Conservation (phyloP, 106 monocot species). For the Dendrobium officinale region DNA sequence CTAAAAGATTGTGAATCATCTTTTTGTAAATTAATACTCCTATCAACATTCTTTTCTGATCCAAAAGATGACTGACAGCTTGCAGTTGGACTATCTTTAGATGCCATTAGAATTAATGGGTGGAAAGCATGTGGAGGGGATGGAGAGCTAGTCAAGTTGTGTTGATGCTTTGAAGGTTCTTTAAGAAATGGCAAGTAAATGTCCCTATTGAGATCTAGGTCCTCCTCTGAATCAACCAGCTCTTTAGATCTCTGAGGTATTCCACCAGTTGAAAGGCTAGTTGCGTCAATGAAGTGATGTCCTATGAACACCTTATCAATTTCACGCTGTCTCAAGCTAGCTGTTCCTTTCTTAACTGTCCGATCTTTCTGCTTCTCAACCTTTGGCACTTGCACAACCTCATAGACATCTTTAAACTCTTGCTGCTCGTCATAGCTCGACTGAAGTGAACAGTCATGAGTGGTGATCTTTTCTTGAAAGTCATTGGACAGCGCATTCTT, state of each 20-base stretch:
- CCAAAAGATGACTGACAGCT: conserved; percentile 7
- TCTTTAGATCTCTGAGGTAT: conserved; percentile 29
- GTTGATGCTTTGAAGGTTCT: conserved; percentile 46
- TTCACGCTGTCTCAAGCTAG: conserved; percentile 18
- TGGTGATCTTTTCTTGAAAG: conserved; percentile 17
- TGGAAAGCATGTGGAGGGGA: conserved; percentile 25
- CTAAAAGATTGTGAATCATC: conserved; percentile 3
- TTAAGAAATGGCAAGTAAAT: conserved; percentile 49
- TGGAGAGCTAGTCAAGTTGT: conserved; percentile 30
- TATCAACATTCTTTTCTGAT: conserved; percentile 20
- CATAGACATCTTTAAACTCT: conserved; percentile 83
- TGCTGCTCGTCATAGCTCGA: conserved; percentile 26
- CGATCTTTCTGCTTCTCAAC: conserved; percentile 21
- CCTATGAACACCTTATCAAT: conserved; percentile 29
- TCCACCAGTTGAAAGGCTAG: conserved; percentile 38
- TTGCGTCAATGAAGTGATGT: conserved; percentile 45
- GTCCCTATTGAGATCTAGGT: conserved; percentile 44
- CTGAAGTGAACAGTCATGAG: conserved; percentile 8
- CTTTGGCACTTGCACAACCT: conserved; percentile 52
- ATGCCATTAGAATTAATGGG: conserved; percentile 50
- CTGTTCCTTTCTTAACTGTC: background rate
- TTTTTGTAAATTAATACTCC: background rate
- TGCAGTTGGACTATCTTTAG: conserved; percentile 4
- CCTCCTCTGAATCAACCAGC: conserved; percentile 39
- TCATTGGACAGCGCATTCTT: conserved; percentile 14